A percentile compares a stretch with the other conserved stretches of the same genome.
Evolutionary conservation across 805 yeast species (phyloP).

Genomic region (Saccharomycopsis amapae): DNA sequence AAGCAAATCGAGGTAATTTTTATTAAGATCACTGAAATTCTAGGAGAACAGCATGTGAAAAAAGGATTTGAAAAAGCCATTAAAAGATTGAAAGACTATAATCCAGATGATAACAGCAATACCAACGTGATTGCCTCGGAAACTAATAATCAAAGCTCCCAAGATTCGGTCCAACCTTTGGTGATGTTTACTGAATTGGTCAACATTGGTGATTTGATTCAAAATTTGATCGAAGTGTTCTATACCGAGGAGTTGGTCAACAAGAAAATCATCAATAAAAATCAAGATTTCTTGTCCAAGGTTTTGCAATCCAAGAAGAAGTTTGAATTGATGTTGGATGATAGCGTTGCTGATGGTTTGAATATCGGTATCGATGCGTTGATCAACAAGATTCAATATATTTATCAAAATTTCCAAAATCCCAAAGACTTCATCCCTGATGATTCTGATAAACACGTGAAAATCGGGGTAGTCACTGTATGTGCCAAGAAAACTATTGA

Average conservation of each 20-base stretch:
- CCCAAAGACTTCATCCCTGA: conserved; percentile 59
- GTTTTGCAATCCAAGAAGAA: conserved; percentile 73
- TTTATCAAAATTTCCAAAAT: conserved; percentile 46
- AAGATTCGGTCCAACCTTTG: conserved; percentile 61
- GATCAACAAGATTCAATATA: conserved; percentile 68
- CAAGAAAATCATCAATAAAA: conserved; percentile 51
- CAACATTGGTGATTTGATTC: conserved; percentile 84
- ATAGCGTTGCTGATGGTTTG: conserved; percentile 85
- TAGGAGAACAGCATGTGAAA: conserved; percentile 70
- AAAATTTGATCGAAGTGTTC: conserved; percentile 87
- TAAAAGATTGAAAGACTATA: conserved; percentile 58
- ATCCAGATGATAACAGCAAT: conserved; percentile 40
- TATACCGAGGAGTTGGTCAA: conserved; percentile 74
- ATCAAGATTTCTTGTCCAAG: conserved; percentile 69
- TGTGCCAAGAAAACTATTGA: conserved; percentile 57
- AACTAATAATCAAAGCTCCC: not conserved
- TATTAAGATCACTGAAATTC: conserved; percentile 50
- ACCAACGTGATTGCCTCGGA: conserved; percentile 2
- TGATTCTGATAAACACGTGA: conserved; percentile 18
- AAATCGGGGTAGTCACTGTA: conserved; percentile 11
- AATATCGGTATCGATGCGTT: conserved; percentile 88
- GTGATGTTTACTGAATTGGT: conserved; percentile 84
- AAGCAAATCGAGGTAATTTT: conserved; percentile 56
- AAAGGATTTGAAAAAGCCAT: conserved; percentile 83
- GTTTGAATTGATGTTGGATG: conserved; percentile 77